Evolutionary conservation across 352 stramenopile genomes (phyloP).

Genomic region (Phytophthora quininea): DNA sequence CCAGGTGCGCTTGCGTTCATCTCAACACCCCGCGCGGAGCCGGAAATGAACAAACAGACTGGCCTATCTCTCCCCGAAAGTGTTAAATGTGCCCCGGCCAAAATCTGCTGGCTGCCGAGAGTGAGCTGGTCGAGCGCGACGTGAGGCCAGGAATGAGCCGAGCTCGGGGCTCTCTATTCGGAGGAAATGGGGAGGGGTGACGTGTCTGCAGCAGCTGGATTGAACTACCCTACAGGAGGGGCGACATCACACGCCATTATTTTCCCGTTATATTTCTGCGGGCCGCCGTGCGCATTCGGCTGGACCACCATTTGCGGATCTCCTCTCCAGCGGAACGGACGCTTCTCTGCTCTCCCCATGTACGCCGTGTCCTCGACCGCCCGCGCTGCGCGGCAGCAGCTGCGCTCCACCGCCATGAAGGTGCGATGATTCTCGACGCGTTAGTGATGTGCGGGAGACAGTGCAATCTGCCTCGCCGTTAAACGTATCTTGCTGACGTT

Average conservation of each 20-base stretch:
- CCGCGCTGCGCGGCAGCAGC: constrained; percentile 67
- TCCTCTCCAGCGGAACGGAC: constrained; percentile 55
- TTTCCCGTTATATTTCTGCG: too few relatives aligned
- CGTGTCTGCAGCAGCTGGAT: background rate
- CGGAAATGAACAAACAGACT: background rate
- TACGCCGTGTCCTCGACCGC: constrained; percentile 67
- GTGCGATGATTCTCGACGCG: constrained; percentile 24
- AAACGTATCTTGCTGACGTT: constrained; percentile 29
- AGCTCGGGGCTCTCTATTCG: background rate
- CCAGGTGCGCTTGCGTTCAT: constrained; percentile 15
- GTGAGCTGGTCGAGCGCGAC: background rate
- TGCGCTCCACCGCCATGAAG: constrained; percentile 72
- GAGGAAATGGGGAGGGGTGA: constrained; percentile 18
- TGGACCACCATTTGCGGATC: constrained; percentile 80
- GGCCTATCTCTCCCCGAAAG: background rate
- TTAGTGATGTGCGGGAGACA: background rate
- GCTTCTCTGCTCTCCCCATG: constrained; percentile 37
- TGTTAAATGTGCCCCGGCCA: background rate
- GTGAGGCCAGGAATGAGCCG: constrained; percentile 37
- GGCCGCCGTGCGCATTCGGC: background rate
- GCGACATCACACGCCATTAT: constrained; percentile 33
- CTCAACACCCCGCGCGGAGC: background rate
- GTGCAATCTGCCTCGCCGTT: background rate
- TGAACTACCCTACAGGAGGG: constrained; percentile 3
- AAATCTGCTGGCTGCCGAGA: too few relatives aligned